Base-by-base conservation (phyloP, 441 rosid genomes). In the Mallotus repandus region DNA sequence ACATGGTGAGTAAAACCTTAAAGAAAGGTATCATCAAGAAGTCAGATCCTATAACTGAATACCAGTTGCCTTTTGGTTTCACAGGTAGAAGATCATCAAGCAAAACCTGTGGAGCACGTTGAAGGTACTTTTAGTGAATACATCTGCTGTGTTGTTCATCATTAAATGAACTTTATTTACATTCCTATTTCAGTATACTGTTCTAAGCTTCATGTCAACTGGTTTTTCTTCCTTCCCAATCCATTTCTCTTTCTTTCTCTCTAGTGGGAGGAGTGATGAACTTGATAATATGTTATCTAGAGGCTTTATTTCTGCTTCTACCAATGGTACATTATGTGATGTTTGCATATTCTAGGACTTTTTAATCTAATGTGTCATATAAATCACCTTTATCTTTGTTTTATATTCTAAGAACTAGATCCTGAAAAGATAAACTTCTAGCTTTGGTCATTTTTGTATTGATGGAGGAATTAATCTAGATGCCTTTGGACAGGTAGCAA, bases 71-170 rank as follows among this genome's bases (percentile, higher is more conserved):
- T 59, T 46, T 72, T 65, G 62, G 62, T 69, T 72, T 72, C 74
- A 63, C 86, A 96, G 98, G 87, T 77, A 38, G 91, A 88, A 75
- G 87, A 80, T 9, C 77, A 80, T 73, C 82, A 71, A 35, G 78
- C 69, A 63, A 93, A 93, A 81, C 73, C 85, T 55, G 73, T 69
- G 52, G 89, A 86, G 45, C 83, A 65, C 81, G 76, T 73, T 58
- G 90, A 90, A 91, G 99, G 99, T 96, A 92, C 69, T 62, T 57
- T 61, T 49, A 56, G 19, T 72, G 66, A 63, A 61, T 62, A 73
- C 9, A 56, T 65, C 56, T 25, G 12, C 11, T 3, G 3, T 15
- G 8, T 18, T 11, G 38, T 65, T 73, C 35, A 43, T 25, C 7
- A 4, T 56, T 73, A 22, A 55, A 22, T 65, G 29, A 25, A 64